Evolutionary conservation across 345 rosid species (phyloP).

Genomic region (Dipteronia dyeriana): DNA sequence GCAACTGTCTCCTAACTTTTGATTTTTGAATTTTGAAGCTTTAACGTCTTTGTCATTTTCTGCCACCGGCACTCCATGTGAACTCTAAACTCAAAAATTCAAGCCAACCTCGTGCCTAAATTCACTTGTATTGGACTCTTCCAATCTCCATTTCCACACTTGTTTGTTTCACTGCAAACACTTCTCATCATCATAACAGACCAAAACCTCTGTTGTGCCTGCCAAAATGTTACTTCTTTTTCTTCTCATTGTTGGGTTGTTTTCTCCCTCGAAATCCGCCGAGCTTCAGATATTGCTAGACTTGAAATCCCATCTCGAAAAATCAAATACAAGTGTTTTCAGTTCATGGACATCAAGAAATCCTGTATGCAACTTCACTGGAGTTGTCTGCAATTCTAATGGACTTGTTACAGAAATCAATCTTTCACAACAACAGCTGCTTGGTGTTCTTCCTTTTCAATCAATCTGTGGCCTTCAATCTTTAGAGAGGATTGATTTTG

Average conservation of each 20-base stretch:
- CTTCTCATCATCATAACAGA: neutral
- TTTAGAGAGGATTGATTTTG: slow-evolving; percentile 53
- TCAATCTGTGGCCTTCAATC: slow-evolving; percentile 52
- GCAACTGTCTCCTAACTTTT: neutral
- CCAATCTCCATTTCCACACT: slow-evolving; percentile 22
- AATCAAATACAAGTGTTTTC: slow-evolving; percentile 39
- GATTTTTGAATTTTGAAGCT: too few species aligned
- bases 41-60: neutral
- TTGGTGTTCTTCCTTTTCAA: slow-evolving; percentile 55
- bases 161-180: neutral
- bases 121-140: neutral
- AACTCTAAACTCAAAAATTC: slow-evolving; percentile 2
- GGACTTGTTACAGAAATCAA: slow-evolving; percentile 57
- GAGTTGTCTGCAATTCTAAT: slow-evolving; percentile 49
- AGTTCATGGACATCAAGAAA: slow-evolving; percentile 47
- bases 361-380: slow-evolving; percentile 47
- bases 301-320: slow-evolving; percentile 44
- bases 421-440: slow-evolving; percentile 46
- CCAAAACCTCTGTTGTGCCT: neutral
- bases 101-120: slow-evolving; percentile 37
- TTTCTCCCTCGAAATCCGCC: slow-evolving; percentile 29
- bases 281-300: slow-evolving; percentile 46
- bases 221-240: slow-evolving; percentile 36
- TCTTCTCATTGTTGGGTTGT: slow-evolving; percentile 21
- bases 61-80: neutral